Conservation (phyloP, 2,329 filamentous ascomycete genomes). For the Diplodia sapinea region DNA sequence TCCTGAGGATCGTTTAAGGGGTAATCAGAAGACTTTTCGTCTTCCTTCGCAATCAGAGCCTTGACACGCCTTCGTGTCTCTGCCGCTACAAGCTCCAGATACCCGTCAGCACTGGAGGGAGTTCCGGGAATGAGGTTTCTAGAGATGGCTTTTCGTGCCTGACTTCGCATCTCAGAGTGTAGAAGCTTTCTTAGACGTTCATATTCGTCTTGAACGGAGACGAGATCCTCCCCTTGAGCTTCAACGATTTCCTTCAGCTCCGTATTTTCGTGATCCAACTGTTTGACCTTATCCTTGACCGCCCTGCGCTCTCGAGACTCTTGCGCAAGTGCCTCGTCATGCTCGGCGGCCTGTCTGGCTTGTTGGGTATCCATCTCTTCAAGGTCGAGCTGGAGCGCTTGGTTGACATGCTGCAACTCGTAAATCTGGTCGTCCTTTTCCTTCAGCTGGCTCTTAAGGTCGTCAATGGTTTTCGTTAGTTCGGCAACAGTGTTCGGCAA, state of each 20-base stretch:
- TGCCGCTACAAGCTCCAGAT: constrained; percentile 46
- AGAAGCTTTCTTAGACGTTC: constrained; percentile 50
- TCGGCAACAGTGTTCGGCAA: constrained; percentile 38
- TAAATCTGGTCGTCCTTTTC: constrained; percentile 27
- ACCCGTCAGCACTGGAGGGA: constrained; percentile 40
- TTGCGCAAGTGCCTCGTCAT: constrained; percentile 33
- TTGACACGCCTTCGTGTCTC: constrained; percentile 42
- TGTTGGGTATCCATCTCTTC: constrained; percentile 38
- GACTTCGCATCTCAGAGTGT: constrained; percentile 49
- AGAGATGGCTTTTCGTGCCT: constrained; percentile 43
- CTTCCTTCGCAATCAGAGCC: constrained; percentile 37
- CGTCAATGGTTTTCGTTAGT: constrained; percentile 43
- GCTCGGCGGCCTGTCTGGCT: constrained; percentile 31
- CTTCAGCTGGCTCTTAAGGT: not conserved
- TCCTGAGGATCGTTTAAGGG: constrained; percentile 32
- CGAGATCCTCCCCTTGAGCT: constrained; percentile 40
- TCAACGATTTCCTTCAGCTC: constrained; percentile 41
- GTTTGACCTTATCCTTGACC: constrained; percentile 39
- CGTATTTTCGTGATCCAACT: constrained; percentile 35
- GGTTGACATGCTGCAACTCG: constrained; percentile 38
- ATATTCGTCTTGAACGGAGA: constrained; percentile 44
- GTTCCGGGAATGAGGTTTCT: constrained; percentile 38
- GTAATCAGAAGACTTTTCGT: not conserved
- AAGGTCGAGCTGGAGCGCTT: constrained; percentile 35
- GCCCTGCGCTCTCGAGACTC: constrained; percentile 42